Evolutionary conservation across 2,329 filamentous ascomycete species (phyloP).

Genomic region (Albifimbria verrucaria): DNA sequence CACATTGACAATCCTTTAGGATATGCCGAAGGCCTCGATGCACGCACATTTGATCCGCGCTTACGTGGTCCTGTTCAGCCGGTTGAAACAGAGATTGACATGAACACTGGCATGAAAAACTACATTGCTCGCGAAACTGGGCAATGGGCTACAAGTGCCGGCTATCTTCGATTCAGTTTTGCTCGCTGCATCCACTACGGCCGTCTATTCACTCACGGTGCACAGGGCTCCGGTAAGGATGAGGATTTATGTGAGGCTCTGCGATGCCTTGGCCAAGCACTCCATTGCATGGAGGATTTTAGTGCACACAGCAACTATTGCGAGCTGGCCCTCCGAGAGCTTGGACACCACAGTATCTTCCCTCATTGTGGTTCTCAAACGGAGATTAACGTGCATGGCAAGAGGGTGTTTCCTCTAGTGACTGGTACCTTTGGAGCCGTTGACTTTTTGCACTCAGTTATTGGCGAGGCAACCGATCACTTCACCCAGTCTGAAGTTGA

Average conservation of each 20-base stretch:
- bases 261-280: slow-evolving; percentile 69
- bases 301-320: slow-evolving; percentile 82
- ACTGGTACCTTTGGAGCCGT: slow-evolving; percentile 75
- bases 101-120: slow-evolving; percentile 93
- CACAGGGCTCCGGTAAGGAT: slow-evolving; percentile 60
- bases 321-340: slow-evolving; percentile 73
- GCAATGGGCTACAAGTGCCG: slow-evolving; percentile 84
- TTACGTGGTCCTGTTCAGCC: slow-evolving; percentile 75
- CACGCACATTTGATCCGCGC: slow-evolving; percentile 74
- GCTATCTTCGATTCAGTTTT: slow-evolving; percentile 76
- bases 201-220: slow-evolving; percentile 67
- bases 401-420: slow-evolving; percentile 68
- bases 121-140: slow-evolving; percentile 93
- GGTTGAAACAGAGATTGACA: slow-evolving; percentile 70
- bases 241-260: slow-evolving; percentile 78
- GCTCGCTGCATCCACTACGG: slow-evolving; percentile 74
- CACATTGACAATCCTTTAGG: slow-evolving; percentile 76
- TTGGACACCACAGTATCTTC: slow-evolving; percentile 76
- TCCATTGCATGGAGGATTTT: slow-evolving; percentile 78
- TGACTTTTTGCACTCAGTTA: slow-evolving; percentile 78
- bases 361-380: slow-evolving; percentile 67
- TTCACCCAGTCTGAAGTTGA: slow-evolving; percentile 84
- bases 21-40: slow-evolving; percentile 84
- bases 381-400: slow-evolving; percentile 61
- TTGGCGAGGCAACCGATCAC: slow-evolving; percentile 75